Percentiles rank a stretch among this genome's conserved stretches.
phyloP scores from a whole-genome alignment of 345 rosid species.

The Salix dunnii region DNA sequence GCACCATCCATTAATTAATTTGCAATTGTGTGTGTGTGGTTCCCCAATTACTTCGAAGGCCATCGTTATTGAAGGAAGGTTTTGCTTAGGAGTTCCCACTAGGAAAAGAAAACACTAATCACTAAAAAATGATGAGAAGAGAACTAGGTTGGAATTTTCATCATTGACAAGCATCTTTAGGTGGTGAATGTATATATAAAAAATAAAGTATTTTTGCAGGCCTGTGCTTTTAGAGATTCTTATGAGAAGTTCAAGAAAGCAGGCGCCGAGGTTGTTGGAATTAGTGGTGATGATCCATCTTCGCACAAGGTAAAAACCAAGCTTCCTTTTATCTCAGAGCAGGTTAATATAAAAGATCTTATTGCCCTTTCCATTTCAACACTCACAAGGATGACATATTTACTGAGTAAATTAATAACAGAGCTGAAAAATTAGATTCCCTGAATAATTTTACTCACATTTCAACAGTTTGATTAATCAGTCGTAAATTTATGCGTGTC shows the following conservation, averaged over 20 bases:
- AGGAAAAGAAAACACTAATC: not conserved
- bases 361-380: not conserved
- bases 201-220: conserved; percentile 35
- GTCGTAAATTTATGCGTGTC: not conserved
- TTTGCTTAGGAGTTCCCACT: not conserved
- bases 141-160: not conserved
- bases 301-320: conserved; percentile 73
- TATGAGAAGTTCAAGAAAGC: conserved; percentile 98
- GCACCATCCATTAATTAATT: not conserved
- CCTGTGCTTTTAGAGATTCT: conserved; percentile 84
- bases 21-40: not conserved
- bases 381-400: not conserved
- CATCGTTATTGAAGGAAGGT: not conserved
- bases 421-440: not conserved
- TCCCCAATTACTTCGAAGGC: not conserved
- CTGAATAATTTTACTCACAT: not conserved
- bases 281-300: conserved; percentile 78
- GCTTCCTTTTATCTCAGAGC: not conserved
- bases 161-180: not conserved
- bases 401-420: not conserved
- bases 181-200: not conserved
- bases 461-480: not conserved
- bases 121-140: not conserved
- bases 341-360: not conserved
- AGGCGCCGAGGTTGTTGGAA: conserved; percentile 91